Conservation (phyloP, 2,329 filamentous ascomycete species). For the Nemania sp. region DNA sequence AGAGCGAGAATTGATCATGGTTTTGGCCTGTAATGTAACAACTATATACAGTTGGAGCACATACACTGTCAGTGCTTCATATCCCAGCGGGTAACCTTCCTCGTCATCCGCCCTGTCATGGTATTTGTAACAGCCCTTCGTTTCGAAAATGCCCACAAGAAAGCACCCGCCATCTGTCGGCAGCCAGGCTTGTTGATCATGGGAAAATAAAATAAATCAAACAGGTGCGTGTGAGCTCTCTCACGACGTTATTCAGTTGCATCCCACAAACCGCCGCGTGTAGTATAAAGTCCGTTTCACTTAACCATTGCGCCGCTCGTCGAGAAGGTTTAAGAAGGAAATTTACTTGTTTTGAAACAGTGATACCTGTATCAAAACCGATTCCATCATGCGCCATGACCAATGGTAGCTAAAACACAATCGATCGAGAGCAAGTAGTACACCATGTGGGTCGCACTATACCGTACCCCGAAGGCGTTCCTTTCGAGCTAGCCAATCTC, state of each 20-base stretch:
- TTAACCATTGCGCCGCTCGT: constrained; percentile 26
- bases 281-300: constrained; percentile 24
- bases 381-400: constrained; percentile 3
- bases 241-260: no score
- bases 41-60: constrained; percentile 22
- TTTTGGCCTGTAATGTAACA: background rate
- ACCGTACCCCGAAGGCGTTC: constrained; percentile 45
- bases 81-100: constrained; percentile 12
- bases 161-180: constrained; percentile 7
- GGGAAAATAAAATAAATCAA: constrained; percentile 20
- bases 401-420: background rate
- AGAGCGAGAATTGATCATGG: background rate
- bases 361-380: constrained; percentile 11
- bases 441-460: background rate
- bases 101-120: constrained; percentile 6
- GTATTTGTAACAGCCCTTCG: constrained; percentile 8
- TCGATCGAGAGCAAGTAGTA: background rate
- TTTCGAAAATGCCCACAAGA: constrained; percentile 9
- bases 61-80: constrained; percentile 22
- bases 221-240: constrained; percentile 10
- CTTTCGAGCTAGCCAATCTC: constrained; percentile 77
- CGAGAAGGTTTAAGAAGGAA: constrained; percentile 13
- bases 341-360: constrained; percentile 14
- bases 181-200: constrained; percentile 23
- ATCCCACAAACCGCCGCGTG: background rate